phyloP scores from a whole-genome alignment of 352 stramenopile species.

The Globisporangium alternatum region DNA sequence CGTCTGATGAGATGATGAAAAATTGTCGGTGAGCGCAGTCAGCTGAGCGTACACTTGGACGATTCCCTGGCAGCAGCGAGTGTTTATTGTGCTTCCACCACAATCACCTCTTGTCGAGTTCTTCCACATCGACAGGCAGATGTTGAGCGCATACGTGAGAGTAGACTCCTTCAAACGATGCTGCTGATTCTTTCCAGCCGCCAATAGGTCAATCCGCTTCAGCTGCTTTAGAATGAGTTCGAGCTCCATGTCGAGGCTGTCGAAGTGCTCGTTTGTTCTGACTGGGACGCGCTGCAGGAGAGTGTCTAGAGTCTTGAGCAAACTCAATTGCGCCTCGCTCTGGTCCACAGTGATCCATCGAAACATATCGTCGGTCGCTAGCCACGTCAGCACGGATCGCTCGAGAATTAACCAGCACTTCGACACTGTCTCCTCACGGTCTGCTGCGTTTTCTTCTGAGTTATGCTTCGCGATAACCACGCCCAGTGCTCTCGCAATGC shows the following conservation, averaged over 20 bases:
- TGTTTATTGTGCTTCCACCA: not conserved
- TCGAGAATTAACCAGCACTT: slow-evolving; percentile 38
- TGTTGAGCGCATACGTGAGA: not conserved
- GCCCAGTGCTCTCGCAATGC: slow-evolving; percentile 14
- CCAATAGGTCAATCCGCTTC: not conserved
- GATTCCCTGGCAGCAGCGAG: not conserved
- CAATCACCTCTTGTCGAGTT: not conserved
- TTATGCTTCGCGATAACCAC: not conserved
- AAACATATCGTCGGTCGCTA: slow-evolving; percentile 63
- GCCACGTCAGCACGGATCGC: slow-evolving; percentile 40
- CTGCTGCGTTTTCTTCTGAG: not conserved
- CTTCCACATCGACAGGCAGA: not conserved
- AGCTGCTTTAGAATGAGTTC: slow-evolving; percentile 10
- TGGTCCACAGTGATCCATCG: slow-evolving; percentile 65
- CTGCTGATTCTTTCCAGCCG: not conserved
- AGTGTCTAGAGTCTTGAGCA: slow-evolving; percentile 29
- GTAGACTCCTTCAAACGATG: not conserved
- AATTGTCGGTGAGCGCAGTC: not conserved
- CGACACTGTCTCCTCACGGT: not conserved
- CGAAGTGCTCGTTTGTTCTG: not conserved
- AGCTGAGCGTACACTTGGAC: slow-evolving; percentile 1
- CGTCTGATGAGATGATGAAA: no score
- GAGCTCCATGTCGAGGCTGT: not conserved
- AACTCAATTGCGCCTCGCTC: slow-evolving; percentile 25
- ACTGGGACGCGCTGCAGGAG: slow-evolving; percentile 23